A percentile compares a stretch with the other conserved stretches of the same genome.
Evolutionary conservation across 768 basidiomycete genomes (phyloP).

Genomic region (Boletus rufocinnamomeus): DNA sequence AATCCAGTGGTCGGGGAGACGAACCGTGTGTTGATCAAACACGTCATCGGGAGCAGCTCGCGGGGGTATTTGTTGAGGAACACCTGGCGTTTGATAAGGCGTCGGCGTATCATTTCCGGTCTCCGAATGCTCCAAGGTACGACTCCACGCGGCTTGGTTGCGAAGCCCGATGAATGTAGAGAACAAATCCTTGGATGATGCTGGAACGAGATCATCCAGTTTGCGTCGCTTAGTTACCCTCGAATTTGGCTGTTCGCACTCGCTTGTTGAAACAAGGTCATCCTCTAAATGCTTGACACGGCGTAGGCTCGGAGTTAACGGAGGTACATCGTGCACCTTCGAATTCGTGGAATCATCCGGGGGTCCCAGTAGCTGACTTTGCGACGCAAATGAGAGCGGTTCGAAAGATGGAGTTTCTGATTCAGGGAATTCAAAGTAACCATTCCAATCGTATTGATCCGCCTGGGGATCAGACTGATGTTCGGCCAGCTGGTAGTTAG

Average conservation of each 20-base stretch:
- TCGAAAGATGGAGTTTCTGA: slow-evolving; percentile 25
- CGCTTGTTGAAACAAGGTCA: background rate
- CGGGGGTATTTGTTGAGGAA: slow-evolving; percentile 20
- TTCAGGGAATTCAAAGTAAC: slow-evolving; percentile 25
- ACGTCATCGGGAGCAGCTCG: slow-evolving; percentile 43
- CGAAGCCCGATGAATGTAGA: slow-evolving; percentile 30
- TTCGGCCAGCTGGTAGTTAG: background rate
- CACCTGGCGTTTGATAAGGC: slow-evolving; percentile 6
- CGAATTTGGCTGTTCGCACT: slow-evolving; percentile 1
- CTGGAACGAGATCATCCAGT: slow-evolving; percentile 26
- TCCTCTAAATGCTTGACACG: background rate
- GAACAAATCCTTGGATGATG: slow-evolving; percentile 30
- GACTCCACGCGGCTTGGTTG: slow-evolving; percentile 15
- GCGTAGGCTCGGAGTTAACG: slow-evolving; percentile 6
- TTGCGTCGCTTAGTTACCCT: slow-evolving; percentile 27
- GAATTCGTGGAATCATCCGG: slow-evolving; percentile 4
- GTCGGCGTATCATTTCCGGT: slow-evolving; percentile 14
- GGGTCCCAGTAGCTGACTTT: slow-evolving; percentile 14
- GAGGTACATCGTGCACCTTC: slow-evolving; percentile 3
- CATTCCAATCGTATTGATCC: slow-evolving; percentile 24
- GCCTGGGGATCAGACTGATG: background rate
- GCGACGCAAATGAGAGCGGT: slow-evolving; percentile 28
- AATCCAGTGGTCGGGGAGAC: slow-evolving; percentile 37
- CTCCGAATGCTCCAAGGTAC: slow-evolving; percentile 12
- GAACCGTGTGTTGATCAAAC: slow-evolving; percentile 46